Conservation (phyloP, 257 asterid species). For the Petunia secreta region DNA sequence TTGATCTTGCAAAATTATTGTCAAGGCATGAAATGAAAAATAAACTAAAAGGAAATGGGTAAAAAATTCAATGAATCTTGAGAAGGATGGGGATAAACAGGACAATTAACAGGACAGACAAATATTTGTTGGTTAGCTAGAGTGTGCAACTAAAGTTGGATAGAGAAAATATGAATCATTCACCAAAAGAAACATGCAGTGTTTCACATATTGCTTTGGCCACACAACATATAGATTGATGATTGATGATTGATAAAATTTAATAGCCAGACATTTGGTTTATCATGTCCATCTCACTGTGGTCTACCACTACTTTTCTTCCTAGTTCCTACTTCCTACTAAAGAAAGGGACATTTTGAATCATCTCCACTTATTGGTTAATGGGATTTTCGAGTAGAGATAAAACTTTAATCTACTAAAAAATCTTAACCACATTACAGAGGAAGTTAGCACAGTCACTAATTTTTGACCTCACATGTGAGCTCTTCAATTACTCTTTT, state of each 20-base stretch:
- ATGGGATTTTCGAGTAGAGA: neutral
- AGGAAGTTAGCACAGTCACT: neutral
- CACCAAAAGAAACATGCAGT: neutral
- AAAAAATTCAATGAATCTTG: slow-evolving; percentile 6
- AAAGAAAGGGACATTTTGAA: neutral
- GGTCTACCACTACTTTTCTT: too few species aligned
- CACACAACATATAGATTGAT: neutral
- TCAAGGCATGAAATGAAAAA: neutral
- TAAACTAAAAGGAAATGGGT: neutral
- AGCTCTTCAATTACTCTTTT: neutral
- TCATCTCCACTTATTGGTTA: neutral
- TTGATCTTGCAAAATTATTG: neutral
- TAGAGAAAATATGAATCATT: neutral
- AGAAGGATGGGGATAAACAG: neutral
- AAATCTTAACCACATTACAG: too few species aligned
- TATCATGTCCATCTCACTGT: too few species aligned
- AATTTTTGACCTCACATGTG: neutral
- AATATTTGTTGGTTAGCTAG: too few species aligned
- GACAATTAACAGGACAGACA: slow-evolving; percentile 23
- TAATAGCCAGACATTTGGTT: neutral
- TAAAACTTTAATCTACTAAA: neutral
- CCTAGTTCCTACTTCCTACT: too few species aligned
- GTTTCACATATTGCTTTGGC: neutral
- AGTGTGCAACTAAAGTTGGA: too few species aligned
- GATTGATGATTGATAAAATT: neutral